Base-by-base conservation (phyloP, 208 protist species). In the Crithidia sp. region DNA sequence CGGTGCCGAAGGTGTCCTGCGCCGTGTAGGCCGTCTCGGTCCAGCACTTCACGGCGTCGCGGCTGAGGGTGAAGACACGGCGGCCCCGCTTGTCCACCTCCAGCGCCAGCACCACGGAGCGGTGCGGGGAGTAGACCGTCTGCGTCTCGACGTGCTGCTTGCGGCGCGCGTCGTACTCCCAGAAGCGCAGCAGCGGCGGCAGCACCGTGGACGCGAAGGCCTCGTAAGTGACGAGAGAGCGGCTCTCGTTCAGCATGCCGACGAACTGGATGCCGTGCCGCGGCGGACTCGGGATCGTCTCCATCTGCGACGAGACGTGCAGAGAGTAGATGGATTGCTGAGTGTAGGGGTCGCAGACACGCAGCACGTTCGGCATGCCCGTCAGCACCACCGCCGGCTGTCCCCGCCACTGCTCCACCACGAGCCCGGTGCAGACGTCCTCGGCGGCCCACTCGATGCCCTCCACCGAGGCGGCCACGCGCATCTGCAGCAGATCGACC, bases 311-410 rank as follows among this genome's bases (percentile, higher is more conserved):
- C 16, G 86, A 93, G n/a, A 96, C 83, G 69, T 96, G 91, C 45
- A 96, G 83, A 1, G 91, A 93, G 81, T 96, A 96, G 61, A 96
- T 44, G 41, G 89, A 80, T 67, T 96, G 91, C 77, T 96, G 91
- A 9, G 91, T 93, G 72, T 91, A 78, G 2, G 91, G 91, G 70
- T 96, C 91, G 76, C 87, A 94, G 37, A 96, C 56, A 52, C 91
- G 91, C 63, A 96, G 74, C 41, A 94, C 89, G 67, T 92, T 85
- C 2, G 89, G 87, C 64, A 94, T 81, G 10, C 91, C 91, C 17
- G 84, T 94, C 57, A 96, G 79, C 49, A 96, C 82, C 44, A 93
- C 91, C 2, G 82, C 89, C 39, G 87, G 75, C 63, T 89, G 87
- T 10, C 89, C 91, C 57, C 84, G 81, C 88, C 89, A 96, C 53